Evolutionary conservation across 768 basidiomycete genomes (phyloP).

Genomic region (Lentinula sp.): DNA sequence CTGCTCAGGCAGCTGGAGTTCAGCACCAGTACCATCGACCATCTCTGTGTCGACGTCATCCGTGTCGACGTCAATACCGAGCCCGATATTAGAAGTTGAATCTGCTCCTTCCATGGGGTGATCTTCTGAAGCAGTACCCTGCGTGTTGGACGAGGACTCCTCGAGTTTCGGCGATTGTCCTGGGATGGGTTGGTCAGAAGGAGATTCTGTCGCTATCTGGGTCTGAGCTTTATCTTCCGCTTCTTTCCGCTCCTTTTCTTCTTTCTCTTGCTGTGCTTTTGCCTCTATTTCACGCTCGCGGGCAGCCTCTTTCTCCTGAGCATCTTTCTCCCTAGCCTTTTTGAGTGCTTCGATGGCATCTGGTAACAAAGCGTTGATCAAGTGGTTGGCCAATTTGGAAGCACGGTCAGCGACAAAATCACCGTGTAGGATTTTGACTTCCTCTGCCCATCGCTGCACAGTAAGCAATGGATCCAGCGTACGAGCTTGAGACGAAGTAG

Average conservation of each 20-base stretch:
- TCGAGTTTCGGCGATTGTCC: neutral
- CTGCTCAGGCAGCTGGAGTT: neutral
- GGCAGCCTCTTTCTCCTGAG: constrained; percentile 45
- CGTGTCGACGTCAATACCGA: constrained; percentile 26
- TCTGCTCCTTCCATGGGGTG: constrained; percentile 27
- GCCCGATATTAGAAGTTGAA: constrained; percentile 15
- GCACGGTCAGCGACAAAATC: constrained; percentile 66
- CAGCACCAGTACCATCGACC: constrained; percentile 30
- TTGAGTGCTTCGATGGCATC: constrained; percentile 65
- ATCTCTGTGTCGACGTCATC: constrained; percentile 46
- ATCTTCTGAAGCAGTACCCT: constrained; percentile 14
- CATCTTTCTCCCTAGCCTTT: constrained; percentile 38
- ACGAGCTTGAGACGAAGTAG: constrained; percentile 38
- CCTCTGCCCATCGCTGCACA: constrained; percentile 84
- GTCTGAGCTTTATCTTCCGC: constrained; percentile 25
- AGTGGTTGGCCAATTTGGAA: constrained; percentile 62
- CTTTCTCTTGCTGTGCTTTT: constrained; percentile 26
- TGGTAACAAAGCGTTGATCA: constrained; percentile 71
- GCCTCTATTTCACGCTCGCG: constrained; percentile 32
- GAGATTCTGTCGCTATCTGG: constrained; percentile 7
- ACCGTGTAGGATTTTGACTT: constrained; percentile 75
- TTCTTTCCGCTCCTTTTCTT: constrained; percentile 18
- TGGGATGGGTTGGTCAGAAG: neutral
- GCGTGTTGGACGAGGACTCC: neutral
- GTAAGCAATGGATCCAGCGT: constrained; percentile 79